Evolutionary conservation across 2,329 filamentous ascomycete species (phyloP).

Genomic region (Taxawa tesnikishii): DNA sequence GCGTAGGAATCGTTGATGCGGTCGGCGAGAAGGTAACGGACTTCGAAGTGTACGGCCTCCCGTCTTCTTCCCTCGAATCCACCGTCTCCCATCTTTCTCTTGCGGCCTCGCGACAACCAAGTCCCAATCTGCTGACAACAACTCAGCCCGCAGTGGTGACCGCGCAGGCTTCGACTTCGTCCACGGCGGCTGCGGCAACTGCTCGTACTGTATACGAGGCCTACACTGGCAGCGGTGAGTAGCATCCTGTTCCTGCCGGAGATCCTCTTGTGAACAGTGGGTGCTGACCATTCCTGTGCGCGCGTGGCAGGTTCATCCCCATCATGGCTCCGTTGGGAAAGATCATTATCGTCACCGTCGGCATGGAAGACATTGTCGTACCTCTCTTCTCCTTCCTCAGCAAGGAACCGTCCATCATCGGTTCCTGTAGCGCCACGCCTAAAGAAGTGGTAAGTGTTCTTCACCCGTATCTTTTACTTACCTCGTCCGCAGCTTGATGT

Average conservation of each 20-base stretch:
- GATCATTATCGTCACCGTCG: not conserved
- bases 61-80: not conserved
- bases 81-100: not conserved
- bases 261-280: too few relatives aligned
- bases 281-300: too few relatives aligned
- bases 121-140: constrained; percentile 14
- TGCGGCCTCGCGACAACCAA: constrained; percentile 12
- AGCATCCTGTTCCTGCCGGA: too few relatives aligned
- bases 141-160: constrained; percentile 11
- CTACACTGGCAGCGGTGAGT: constrained; percentile 14
- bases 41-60: constrained; percentile 20
- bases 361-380: not conserved
- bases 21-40: constrained; percentile 26
- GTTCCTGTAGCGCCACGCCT: not conserved
- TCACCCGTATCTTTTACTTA: too few relatives aligned
- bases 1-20: constrained; percentile 32
- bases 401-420: not conserved
- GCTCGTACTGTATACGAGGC: constrained; percentile 34
- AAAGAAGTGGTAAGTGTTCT: too few relatives aligned
- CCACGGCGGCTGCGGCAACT: constrained; percentile 33
- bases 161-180: constrained; percentile 34
- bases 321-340: not conserved
- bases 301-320: not conserved
- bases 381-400: not conserved
- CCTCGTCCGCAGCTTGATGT: too few relatives aligned